Conservation (phyloP, 441 rosid genomes). For the Eutrema salsugineum region DNA sequence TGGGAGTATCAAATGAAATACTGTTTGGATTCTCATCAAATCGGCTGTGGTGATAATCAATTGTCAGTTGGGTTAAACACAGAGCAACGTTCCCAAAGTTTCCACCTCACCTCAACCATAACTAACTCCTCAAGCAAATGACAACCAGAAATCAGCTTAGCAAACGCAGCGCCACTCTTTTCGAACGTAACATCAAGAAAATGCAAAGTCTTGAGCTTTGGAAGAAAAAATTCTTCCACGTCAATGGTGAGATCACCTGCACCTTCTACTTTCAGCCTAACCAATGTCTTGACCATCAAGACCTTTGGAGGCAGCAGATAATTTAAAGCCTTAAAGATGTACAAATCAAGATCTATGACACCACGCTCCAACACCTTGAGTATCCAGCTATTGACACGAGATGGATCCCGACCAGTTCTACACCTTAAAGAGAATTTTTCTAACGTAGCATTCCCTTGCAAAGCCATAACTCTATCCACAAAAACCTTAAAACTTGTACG, state of each 20-base stretch:
- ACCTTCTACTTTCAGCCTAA: constrained; percentile 10
- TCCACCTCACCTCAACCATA: background rate
- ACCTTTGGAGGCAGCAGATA: constrained; percentile 7
- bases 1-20: no score
- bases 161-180: constrained; percentile 11
- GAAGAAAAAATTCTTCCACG: background rate
- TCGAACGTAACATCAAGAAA: background rate
- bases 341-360: background rate
- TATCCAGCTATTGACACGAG: constrained; percentile 16
- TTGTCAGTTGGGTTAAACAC: background rate
- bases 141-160: constrained; percentile 17
- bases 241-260: background rate
- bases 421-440: constrained; percentile 15
- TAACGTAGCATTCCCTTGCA: constrained; percentile 20
- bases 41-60: no score
- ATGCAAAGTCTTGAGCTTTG: constrained; percentile 16
- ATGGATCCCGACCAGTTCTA: background rate
- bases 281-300: constrained; percentile 12
- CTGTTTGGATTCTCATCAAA: no score
- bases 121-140: constrained; percentile 14
- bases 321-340: background rate
- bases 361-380: constrained; percentile 16
- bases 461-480: constrained; percentile 7
- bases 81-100: background rate
- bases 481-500: constrained; percentile 15